phyloP scores from a whole-genome alignment of 2,329 filamentous ascomycete genomes.

The Calonectria montana region DNA sequence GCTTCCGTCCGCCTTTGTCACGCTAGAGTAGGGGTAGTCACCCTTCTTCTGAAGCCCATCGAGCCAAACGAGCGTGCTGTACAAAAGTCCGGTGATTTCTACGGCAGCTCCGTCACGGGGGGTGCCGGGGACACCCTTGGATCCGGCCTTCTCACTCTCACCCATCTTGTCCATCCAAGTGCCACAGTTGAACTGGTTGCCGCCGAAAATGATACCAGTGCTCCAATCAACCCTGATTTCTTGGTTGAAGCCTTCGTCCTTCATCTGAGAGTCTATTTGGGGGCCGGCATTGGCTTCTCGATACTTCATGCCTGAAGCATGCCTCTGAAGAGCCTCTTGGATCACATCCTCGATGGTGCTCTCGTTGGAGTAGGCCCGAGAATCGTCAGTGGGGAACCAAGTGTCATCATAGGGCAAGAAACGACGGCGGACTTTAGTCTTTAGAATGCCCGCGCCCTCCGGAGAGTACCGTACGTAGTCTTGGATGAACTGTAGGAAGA shows the following conservation, averaged over 20 bases:
- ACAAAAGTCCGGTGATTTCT: conserved; percentile 93
- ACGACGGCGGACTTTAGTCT: conserved; percentile 81
- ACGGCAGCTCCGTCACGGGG: conserved; percentile 95
- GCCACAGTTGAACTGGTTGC: conserved; percentile 93
- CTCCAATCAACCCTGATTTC: conserved; percentile 94
- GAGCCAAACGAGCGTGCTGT: conserved; percentile 89
- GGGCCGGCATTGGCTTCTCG: conserved; percentile 94
- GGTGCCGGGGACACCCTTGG: conserved; percentile 95
- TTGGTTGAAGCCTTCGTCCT: conserved; percentile 89
- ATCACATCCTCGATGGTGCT: conserved; percentile 90
- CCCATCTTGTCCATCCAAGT: conserved; percentile 99
- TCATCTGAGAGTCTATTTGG: conserved; percentile 92
- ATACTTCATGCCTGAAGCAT: conserved; percentile 91
- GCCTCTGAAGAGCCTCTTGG: conserved; percentile 91
- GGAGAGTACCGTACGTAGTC: conserved; percentile 89
- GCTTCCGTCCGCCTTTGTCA: conserved; percentile 71
- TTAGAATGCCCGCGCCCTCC: conserved; percentile 77
- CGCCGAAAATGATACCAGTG: conserved; percentile 88
- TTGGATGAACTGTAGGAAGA: conserved; percentile 95
- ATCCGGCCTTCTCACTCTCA: conserved; percentile 91
- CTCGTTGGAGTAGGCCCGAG: conserved; percentile 84
- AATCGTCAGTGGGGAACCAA: conserved; percentile 86
- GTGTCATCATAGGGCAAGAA: conserved; percentile 97
- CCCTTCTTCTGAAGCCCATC: conserved; percentile 73
- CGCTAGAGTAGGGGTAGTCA: conserved; percentile 78